These are phyloP conservation scores for Maudiozyma turicensis DNA, from an alignment of 805 yeast species.

Conservation along the genomic window DNA sequence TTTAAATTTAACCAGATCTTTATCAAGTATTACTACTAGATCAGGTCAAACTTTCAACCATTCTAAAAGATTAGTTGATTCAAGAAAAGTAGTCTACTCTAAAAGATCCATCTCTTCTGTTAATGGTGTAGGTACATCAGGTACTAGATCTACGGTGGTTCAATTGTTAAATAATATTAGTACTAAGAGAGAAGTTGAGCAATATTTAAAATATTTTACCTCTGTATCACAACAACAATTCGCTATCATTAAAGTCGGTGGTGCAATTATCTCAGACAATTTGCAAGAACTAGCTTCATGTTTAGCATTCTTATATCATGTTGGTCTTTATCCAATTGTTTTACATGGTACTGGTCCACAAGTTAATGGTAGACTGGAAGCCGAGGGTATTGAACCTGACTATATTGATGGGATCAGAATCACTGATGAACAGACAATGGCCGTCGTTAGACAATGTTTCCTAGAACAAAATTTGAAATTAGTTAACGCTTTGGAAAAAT, in stretches of 20 bases:
- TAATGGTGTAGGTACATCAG: conserved; percentile 23
- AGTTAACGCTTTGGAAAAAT: conserved; percentile 89
- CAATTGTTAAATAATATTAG: conserved; percentile 94
- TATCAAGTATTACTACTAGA: conserved; percentile 9
- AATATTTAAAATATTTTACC: conserved; percentile 90
- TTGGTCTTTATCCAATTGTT: conserved; percentile 93
- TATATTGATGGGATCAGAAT: conserved; percentile 95
- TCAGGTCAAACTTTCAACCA: conserved; percentile 4
- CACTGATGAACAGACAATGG: conserved; percentile 90
- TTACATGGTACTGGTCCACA: conserved; percentile 99
- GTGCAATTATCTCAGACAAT: conserved; percentile 95
- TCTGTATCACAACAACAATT: conserved; percentile 94
- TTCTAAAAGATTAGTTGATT: conserved; percentile 4
- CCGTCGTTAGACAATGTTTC: conserved; percentile 91
- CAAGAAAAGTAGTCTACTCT: conserved; percentile 22
- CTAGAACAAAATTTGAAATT: conserved; percentile 89
- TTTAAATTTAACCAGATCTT: conserved; percentile 3
- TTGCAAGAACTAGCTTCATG: conserved; percentile 90
- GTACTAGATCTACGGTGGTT: conserved; percentile 87
- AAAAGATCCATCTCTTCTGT: conserved; percentile 18
- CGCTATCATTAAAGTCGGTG: conserved; percentile 98
- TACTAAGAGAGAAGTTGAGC: conserved; percentile 96
- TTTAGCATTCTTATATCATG: conserved; percentile 91
- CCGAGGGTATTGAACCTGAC: conserved; percentile 90
- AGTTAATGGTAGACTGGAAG: conserved; percentile 86